Conservation (phyloP, 495 filamentous ascomycete genomes). For the Astrothelium macrocarpum region DNA sequence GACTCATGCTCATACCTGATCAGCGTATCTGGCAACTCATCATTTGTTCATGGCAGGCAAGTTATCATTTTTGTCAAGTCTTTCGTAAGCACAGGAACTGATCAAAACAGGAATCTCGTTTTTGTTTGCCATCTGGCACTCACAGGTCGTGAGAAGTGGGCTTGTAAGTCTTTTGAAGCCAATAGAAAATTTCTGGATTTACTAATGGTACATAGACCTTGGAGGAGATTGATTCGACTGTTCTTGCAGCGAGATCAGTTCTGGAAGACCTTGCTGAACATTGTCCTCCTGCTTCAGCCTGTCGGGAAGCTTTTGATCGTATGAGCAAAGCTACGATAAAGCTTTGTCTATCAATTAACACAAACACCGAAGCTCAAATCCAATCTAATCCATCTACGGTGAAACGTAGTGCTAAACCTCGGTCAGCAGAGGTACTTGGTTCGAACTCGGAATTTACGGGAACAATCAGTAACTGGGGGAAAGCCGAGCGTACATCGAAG, state of each 20-base stretch:
- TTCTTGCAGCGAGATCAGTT: slow-evolving; percentile 89
- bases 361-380: slow-evolving; percentile 56
- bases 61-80: slow-evolving; percentile 8
- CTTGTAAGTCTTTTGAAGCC: slow-evolving; percentile 50
- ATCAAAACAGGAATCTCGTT: slow-evolving; percentile 66
- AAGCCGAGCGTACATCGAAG: slow-evolving; percentile 10
- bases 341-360: slow-evolving; percentile 70
- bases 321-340: slow-evolving; percentile 91
- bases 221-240: slow-evolving; percentile 93
- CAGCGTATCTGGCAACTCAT: slow-evolving; percentile 81
- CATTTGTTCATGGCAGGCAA: slow-evolving; percentile 92
- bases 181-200: not conserved
- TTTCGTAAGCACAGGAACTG: not conserved
- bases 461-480: not conserved
- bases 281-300: slow-evolving; percentile 73
- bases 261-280: slow-evolving; percentile 65
- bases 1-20: not conserved
- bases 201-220: slow-evolving; percentile 54
- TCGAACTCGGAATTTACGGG: slow-evolving; percentile 11
- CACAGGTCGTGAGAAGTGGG: slow-evolving; percentile 70
- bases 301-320: slow-evolving; percentile 86
- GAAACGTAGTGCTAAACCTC: slow-evolving; percentile 2
- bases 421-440: slow-evolving; percentile 10
- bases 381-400: slow-evolving; percentile 18
- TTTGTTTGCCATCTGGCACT: slow-evolving; percentile 96